Evolutionary conservation across 1,284 basidiomycete species (phyloP), one percentile per base, ranked within the genome.

Genomic region (Melanopsichium pennsylvanicum): DNA sequence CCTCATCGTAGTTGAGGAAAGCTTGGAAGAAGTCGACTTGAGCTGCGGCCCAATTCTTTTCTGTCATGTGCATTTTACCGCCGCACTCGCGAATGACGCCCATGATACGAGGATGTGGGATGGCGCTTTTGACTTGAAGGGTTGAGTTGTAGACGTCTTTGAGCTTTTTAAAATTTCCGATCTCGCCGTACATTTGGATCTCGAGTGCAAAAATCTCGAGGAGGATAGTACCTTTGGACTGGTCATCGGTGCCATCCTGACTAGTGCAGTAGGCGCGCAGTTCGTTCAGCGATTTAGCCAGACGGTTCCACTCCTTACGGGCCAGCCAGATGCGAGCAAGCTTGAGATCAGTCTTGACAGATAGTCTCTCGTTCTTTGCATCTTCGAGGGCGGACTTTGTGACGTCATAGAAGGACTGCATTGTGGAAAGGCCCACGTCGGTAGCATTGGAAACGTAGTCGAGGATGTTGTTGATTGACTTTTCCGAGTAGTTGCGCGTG

Each of bases 11-110:
- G 81, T 94, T 96, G 74, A 91, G 87, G 86, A 99, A 99, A 1
- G 94, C 94, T 75, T 97, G 94, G 83, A 97, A 98, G 82, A 99
- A 96, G 83, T 98, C 95, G 76, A 93, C 91, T 70, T 93, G 95
- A 0, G 96, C 96, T 44, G 91, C 88, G 59, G 90, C 90, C 94
- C 95, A 99, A 83, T 96, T 90, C 67, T 91, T 91, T 85, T 98
- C 96, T 55, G 92, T 92, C 96, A 99, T 98, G 92, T 96, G 97
- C 96, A 99, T 99, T 84, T 98, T 99, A 8, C 96, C 96, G 12
- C 96, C 96, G 72, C 95, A 97, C 82, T 99, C 96, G 78, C 94
- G 92, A 82, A 99, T 98, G 48, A 97, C 91, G 46, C 95, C 96
- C 90, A 97, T 93, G 78, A 98, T 97, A 22, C 93, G 88, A 8